These are phyloP conservation scores for Leccinum uliginosum DNA, from an alignment of 768 basidiomycete species.

Conservation along the genomic window DNA sequence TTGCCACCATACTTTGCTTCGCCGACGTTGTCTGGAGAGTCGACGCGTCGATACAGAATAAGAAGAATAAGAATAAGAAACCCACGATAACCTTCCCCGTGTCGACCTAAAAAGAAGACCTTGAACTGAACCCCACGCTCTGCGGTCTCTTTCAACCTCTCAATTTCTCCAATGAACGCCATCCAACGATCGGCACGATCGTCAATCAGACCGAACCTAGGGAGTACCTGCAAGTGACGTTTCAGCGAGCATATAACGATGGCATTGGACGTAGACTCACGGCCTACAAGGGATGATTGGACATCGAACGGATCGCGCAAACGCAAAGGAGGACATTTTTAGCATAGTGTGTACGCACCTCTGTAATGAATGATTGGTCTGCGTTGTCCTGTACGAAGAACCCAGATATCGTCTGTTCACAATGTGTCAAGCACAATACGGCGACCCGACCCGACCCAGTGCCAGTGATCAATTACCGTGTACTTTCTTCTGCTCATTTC, in stretches of 20 bases:
- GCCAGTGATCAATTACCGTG: conserved; percentile 7
- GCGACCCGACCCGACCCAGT: neutral
- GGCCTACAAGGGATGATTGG: conserved; percentile 6
- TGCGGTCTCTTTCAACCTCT: conserved; percentile 30
- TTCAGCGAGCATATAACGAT: neutral
- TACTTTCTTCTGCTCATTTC: conserved; percentile 12
- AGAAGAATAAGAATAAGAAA: neutral
- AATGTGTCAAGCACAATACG: no score
- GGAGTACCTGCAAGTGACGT: conserved; percentile 12
- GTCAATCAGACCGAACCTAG: conserved; percentile 36
- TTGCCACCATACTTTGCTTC: conserved; percentile 59
- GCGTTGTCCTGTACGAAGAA: conserved; percentile 22
- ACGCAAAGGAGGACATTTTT: neutral
- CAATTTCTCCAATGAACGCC: conserved; percentile 37
- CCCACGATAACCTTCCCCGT: conserved; percentile 55
- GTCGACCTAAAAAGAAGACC: conserved; percentile 60
- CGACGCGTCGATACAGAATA: neutral
- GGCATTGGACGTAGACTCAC: conserved; percentile 6
- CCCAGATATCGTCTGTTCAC: conserved; percentile 13
- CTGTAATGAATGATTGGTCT: neutral
- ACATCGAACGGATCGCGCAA: neutral
- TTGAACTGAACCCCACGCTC: conserved; percentile 34
- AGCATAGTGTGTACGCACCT: conserved; percentile 5
- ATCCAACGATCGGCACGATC: conserved; percentile 46
- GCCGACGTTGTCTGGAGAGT: conserved; percentile 57